Evolutionary conservation across 2,329 filamentous ascomycete species (phyloP), one percentile per base, ranked within the genome.

Genomic region (Hymenoscyphus salicellus): DNA sequence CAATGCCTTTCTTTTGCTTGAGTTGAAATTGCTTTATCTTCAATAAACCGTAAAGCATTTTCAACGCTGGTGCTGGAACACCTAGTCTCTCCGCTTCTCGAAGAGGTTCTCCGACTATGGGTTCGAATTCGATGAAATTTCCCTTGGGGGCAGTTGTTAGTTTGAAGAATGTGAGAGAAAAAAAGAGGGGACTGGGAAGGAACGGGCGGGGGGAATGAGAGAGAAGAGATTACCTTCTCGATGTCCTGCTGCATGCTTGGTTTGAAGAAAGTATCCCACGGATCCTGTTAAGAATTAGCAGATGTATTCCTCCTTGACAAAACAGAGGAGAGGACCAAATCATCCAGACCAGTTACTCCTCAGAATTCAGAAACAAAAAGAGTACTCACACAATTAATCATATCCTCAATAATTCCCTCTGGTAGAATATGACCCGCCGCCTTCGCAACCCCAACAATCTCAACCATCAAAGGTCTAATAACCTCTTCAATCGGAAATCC

Each of bases 101-200:
- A 46, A 85, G 77, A 5, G 83, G 82, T 69, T 84, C 83, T 0
- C 83, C 83, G 16, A 85, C 69, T 58, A 85, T 83, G 55, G 84
- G 83, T 69, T 85, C 83, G 66, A 84, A 73, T 70, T 85, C 83
- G 78, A 84, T 81, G 61, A 79, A 82, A 69, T 84, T 85, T 17
- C 83, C 80, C 80, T 80, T 66, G 4, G n/a, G n/a, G n/a, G n/a
- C n/a, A n/a, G 7, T 32, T 3, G 49, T 55, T 20, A 46, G 3
- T 28, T 28, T 28, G 3, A 14, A 16, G 10, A 49, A 16, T 49
- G 28, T 49, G 17, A 49, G 17, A 49, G 43, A 3, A 7, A 7
- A 32, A 7, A 7, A 32, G n/a, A 20, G 17, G 43, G 7, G 46
- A 52, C 14, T 14, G n/a, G 46, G 23, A 52, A 52, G 8, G 8